Evolutionary conservation across 2,329 filamentous ascomycete species (phyloP).

Genomic region (Teratosphaeria pseudoeucalypti): DNA sequence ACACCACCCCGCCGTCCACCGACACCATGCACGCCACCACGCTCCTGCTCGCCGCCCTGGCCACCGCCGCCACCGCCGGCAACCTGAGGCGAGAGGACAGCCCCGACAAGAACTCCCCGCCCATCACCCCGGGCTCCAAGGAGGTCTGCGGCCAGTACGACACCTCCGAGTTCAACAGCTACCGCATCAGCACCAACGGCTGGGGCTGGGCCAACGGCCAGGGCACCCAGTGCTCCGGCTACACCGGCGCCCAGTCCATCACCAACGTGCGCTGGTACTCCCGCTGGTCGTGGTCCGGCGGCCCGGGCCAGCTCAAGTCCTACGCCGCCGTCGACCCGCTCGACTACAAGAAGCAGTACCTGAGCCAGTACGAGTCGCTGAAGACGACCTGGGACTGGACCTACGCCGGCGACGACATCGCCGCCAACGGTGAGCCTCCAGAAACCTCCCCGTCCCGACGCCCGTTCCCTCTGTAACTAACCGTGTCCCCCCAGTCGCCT

Average conservation of each 20-base stretch:
- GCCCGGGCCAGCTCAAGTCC: constrained; percentile 28
- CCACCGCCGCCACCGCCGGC: neutral
- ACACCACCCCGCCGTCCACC: too few species aligned
- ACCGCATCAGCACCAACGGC: constrained; percentile 13
- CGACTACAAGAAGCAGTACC: constrained; percentile 18
- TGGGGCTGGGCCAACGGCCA: constrained; percentile 10
- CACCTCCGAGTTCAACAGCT: constrained; percentile 1
- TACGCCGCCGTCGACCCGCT: constrained; percentile 32
- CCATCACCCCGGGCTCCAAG: neutral
- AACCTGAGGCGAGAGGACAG: neutral
- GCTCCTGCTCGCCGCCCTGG: neutral
- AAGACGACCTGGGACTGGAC: constrained; percentile 36
- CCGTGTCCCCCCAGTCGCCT: constrained; percentile 42
- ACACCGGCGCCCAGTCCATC: constrained; percentile 9
- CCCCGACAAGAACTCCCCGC: too few species aligned
- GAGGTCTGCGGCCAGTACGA: constrained; percentile 5
- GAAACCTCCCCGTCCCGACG: too few species aligned
- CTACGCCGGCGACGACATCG: constrained; percentile 39
- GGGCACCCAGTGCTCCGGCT: constrained; percentile 12
- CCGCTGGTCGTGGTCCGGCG: constrained; percentile 14
- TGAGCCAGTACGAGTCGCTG: constrained; percentile 32
- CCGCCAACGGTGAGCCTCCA: constrained; percentile 3
- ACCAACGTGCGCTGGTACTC: constrained; percentile 10
- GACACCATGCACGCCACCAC: neutral
- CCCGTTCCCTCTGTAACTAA: too few species aligned